Conservation (phyloP, 2,329 filamentous ascomycete genomes). For the Beauveria rudraprayagi region DNA sequence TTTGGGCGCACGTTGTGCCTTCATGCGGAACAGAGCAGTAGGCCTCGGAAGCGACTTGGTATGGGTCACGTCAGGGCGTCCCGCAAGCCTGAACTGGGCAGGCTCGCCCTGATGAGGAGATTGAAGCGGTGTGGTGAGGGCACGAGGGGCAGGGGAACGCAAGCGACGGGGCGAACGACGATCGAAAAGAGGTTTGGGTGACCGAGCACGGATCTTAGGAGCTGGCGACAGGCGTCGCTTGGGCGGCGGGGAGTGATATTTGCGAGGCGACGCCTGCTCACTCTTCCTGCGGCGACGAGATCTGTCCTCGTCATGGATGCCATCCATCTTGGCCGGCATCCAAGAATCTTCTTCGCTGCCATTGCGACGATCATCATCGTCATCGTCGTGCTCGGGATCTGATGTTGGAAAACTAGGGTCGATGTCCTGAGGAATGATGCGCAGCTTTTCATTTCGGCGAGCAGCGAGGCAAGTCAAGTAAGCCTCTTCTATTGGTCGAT, state of each 20-base stretch:
- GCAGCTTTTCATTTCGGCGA: conserved; percentile 72
- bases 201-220: conserved; percentile 32
- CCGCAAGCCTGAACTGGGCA: conserved; percentile 31
- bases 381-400: conserved; percentile 79
- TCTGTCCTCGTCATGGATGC: conserved; percentile 51
- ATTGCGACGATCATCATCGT: conserved; percentile 53
- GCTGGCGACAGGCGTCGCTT: conserved; percentile 26
- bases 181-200: conserved; percentile 49
- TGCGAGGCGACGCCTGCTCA: conserved; percentile 35
- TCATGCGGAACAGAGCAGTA: conserved; percentile 57
- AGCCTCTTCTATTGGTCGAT: conserved; percentile 86
- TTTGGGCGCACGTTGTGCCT: conserved; percentile 34
- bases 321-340: conserved; percentile 65
- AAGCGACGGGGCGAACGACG: conserved; percentile 62
- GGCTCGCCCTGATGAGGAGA: conserved; percentile 33
- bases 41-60: conserved; percentile 84
- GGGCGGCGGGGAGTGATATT: conserved; percentile 39
- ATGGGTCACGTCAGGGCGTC: conserved; percentile 59
- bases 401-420: conserved; percentile 96
- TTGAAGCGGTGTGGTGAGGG: conserved; percentile 26
- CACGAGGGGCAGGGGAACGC: conserved; percentile 60
- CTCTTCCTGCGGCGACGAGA: conserved; percentile 42
- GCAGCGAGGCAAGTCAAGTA: conserved; percentile 81
- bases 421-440: conserved; percentile 86
- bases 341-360: conserved; percentile 63